Conservation (phyloP, 257 asterid genomes). For the Haberlea rhodopensis region DNA sequence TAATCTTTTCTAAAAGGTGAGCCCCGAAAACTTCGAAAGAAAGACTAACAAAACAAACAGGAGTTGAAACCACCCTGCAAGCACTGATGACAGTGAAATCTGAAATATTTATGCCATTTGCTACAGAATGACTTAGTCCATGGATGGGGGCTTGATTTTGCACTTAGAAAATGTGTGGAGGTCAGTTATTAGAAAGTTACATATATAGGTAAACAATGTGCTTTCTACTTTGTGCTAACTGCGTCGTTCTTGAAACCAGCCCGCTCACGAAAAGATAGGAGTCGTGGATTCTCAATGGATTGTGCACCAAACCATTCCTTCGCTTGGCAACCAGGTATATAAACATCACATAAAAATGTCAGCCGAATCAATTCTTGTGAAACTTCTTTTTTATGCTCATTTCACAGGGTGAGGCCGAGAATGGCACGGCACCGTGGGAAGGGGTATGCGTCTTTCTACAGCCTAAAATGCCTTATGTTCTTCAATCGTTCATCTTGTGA, state of each 20-base stretch:
- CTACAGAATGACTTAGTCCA: constrained; percentile 92
- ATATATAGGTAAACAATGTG: background rate
- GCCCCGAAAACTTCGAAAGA: background rate
- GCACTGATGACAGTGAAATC: constrained; percentile 1
- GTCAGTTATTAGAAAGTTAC: constrained; percentile 30
- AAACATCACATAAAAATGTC: background rate
- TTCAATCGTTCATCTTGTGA: background rate
- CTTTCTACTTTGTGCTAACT: too few relatives aligned
- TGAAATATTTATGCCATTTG: constrained; percentile 22
- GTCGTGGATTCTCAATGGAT: constrained; percentile 94
- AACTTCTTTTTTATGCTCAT: constrained; percentile 6
- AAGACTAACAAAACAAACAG: background rate
- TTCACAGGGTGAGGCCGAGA: constrained; percentile 68
- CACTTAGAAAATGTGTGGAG: constrained; percentile 93
- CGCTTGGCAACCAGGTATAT: constrained; percentile 85
- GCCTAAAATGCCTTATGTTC: background rate
- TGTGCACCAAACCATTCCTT: constrained; percentile 93
- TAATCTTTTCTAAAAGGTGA: too few relatives aligned
- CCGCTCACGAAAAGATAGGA: constrained; percentile 93
- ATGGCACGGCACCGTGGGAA: constrained; percentile 95
- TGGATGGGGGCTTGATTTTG: constrained; percentile 99
- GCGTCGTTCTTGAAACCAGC: constrained; percentile 39
- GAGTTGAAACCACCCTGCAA: too few relatives aligned
- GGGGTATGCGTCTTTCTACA: constrained; percentile 53
- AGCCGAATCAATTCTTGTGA: background rate